A percentile compares a stretch with the other conserved stretches of the same genome.
Conservation (phyloP, 306 rosid species). For the Quercus parvula region DNA sequence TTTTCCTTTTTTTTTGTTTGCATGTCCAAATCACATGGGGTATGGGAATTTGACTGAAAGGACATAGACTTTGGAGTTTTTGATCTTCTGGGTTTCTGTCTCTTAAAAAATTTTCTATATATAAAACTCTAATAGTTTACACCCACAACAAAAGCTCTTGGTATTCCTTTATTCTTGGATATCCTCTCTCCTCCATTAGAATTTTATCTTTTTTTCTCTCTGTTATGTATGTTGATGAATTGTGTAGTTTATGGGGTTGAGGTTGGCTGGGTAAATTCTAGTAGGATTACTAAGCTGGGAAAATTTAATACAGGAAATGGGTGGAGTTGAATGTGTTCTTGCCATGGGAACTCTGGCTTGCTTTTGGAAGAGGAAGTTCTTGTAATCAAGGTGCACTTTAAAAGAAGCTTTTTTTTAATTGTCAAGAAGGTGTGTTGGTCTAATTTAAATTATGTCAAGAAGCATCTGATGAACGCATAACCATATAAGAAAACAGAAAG, state of each 20-base stretch:
- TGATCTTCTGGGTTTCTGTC: constrained; percentile 62
- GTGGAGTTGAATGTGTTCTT: constrained; percentile 36
- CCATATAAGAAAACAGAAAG: constrained; percentile 27
- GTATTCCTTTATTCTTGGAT: constrained; percentile 52
- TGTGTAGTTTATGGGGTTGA: constrained; percentile 28
- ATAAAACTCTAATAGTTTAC: constrained; percentile 43
- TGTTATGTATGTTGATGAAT: constrained; percentile 19
- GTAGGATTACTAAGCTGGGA: constrained; percentile 28
- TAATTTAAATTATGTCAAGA: constrained; percentile 30
- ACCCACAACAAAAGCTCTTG: constrained; percentile 42
- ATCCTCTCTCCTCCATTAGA: constrained; percentile 51
- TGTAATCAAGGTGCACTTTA: constrained; percentile 29
- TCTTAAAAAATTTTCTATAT: constrained; percentile 31
- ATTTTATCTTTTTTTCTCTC: constrained; percentile 19
- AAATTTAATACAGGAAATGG: constrained; percentile 28
- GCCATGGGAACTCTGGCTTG: constrained; percentile 28
- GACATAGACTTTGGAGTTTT: constrained; percentile 53
- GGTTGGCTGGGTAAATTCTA: constrained; percentile 28
- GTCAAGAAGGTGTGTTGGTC: constrained; percentile 10
- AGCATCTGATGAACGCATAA: constrained; percentile 39
- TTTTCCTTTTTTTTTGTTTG: constrained; percentile 32
- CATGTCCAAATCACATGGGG: constrained; percentile 71
- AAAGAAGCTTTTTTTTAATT: constrained; percentile 1
- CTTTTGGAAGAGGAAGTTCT: constrained; percentile 28
- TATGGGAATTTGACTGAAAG: constrained; percentile 69